Conservation (phyloP, 2,329 filamentous ascomycete genomes). For the Drechmeria coniospora region DNA sequence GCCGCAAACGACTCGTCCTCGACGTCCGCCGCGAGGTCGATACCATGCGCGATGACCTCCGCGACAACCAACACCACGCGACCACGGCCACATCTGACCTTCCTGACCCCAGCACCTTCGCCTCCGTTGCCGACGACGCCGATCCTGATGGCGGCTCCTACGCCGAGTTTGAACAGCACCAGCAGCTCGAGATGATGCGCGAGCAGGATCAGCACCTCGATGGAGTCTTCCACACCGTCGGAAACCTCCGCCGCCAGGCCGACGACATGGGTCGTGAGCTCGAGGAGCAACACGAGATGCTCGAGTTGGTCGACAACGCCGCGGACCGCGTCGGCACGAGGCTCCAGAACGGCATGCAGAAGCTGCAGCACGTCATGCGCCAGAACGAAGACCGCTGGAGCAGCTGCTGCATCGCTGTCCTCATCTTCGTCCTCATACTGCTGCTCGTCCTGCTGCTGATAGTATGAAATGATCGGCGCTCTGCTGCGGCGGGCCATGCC, state of each 20-base stretch:
- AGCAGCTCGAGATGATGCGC: conserved; percentile 81
- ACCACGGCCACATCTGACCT: conserved; percentile 25
- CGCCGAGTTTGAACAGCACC: conserved; percentile 74
- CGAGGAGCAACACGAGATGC: conserved; percentile 83
- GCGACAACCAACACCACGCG: conserved; percentile 33
- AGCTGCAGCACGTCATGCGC: conserved; percentile 69
- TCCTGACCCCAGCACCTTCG: conserved; percentile 38
- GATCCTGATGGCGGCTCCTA: conserved; percentile 47
- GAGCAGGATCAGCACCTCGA: conserved; percentile 91
- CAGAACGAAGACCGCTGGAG: conserved; percentile 80
- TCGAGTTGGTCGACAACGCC: conserved; percentile 70
- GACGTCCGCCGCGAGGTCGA: conserved; percentile 84
- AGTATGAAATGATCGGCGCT: conserved; percentile 24
- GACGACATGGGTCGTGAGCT: conserved; percentile 92
- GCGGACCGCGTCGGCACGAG: conserved; percentile 80
- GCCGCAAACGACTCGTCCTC: conserved; percentile 67
- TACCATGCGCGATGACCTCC: conserved; percentile 73
- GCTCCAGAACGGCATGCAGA: conserved; percentile 72
- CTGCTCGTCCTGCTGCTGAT: conserved; percentile 65
- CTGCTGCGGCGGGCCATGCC: background rate
- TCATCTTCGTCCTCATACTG: conserved; percentile 80
- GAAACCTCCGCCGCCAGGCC: conserved; percentile 77
- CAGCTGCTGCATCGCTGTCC: conserved; percentile 76
- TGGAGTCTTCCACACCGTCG: conserved; percentile 83
- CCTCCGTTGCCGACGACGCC: conserved; percentile 32